Evolutionary conservation across 352 stramenopile genomes (phyloP).

Genomic region (Phytophthora hibernalis): DNA sequence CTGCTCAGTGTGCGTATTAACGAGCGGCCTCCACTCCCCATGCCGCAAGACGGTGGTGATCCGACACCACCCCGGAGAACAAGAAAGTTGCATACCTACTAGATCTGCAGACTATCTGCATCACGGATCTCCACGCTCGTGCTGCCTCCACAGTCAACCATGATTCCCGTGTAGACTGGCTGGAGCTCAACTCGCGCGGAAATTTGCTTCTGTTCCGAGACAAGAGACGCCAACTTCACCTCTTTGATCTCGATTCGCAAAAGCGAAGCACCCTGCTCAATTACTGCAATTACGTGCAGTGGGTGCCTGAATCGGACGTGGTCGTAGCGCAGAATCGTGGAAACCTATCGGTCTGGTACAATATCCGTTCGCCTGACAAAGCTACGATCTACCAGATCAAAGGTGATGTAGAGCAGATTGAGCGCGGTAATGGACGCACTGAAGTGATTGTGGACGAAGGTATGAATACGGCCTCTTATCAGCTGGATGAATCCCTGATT

Average conservation of each 20-base stretch:
- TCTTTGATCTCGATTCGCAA: conserved; percentile 93
- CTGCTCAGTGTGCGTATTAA: conserved; percentile 95
- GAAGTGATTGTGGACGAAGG: conserved; percentile 96
- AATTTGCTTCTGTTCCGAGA: conserved; percentile 94
- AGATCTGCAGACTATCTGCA: conserved; percentile 92
- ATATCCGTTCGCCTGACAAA: conserved; percentile 94
- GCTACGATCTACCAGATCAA: conserved; percentile 96
- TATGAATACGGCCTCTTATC: conserved; percentile 93
- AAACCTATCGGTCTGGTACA: conserved; percentile 96
- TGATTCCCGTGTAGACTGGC: conserved; percentile 93
- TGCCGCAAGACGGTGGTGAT: conserved; percentile 32
- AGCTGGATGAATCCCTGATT: conserved; percentile 95
- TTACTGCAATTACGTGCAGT: conserved; percentile 97
- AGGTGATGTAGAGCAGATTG: conserved; percentile 95
- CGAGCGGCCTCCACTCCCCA: conserved; percentile 62
- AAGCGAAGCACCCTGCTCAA: conserved; percentile 90
- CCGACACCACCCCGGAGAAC: conserved; percentile 66
- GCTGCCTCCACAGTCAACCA: conserved; percentile 91
- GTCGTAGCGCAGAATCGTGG: conserved; percentile 94
- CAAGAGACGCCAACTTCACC: conserved; percentile 90
- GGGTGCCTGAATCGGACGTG: conserved; percentile 96
- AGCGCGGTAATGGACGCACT: conserved; percentile 91
- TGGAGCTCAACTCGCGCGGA: conserved; percentile 93
- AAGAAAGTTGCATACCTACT: conserved; percentile 96
- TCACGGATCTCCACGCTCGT: conserved; percentile 87